Percentiles rank a stretch among this genome's conserved stretches.
Conservation (phyloP, 768 basidiomycete genomes). For the Dacryopinax spathularia region DNA sequence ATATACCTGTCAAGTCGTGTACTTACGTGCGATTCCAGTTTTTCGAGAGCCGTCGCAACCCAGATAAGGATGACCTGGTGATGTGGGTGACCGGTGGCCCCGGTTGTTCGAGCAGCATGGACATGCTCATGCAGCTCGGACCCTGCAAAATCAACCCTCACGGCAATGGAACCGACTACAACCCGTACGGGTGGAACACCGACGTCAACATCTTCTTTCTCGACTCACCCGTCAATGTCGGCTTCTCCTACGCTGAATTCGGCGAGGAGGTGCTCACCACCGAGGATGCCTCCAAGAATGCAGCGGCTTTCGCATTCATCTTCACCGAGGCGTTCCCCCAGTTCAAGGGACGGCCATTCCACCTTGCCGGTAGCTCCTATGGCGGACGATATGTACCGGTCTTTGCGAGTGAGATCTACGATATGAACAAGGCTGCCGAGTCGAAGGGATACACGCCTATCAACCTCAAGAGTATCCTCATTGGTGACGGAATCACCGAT, state of each 20-base stretch:
- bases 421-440: conserved; percentile 45
- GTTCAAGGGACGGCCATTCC: conserved; percentile 53
- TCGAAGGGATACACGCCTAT: conserved; percentile 38
- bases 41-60: conserved; percentile 10
- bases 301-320: conserved; percentile 54
- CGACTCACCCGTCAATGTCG: conserved; percentile 15
- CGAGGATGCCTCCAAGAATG: conserved; percentile 53
- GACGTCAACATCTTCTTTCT: conserved; percentile 15
- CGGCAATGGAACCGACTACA: conserved; percentile 6
- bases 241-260: conserved; percentile 13
- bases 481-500: conserved; percentile 33
- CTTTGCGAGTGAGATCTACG: conserved; percentile 63
- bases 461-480: conserved; percentile 59
- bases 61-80: conserved; percentile 11
- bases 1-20: not conserved
- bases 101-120: not conserved
- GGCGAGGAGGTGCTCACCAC: conserved; percentile 30
- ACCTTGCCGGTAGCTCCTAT: conserved; percentile 47
- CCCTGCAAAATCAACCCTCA: conserved; percentile 6
- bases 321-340: conserved; percentile 62
- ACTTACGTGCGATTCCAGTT: conserved; percentile 9
- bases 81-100: conserved; percentile 10
- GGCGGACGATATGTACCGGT: conserved; percentile 23
- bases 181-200: conserved; percentile 13
- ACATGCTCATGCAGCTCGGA: conserved; percentile 6